These are phyloP conservation scores for Exophiala dermatitidis DNA, from an alignment of 2,329 filamentous ascomycete species.

Conservation along the genomic window DNA sequence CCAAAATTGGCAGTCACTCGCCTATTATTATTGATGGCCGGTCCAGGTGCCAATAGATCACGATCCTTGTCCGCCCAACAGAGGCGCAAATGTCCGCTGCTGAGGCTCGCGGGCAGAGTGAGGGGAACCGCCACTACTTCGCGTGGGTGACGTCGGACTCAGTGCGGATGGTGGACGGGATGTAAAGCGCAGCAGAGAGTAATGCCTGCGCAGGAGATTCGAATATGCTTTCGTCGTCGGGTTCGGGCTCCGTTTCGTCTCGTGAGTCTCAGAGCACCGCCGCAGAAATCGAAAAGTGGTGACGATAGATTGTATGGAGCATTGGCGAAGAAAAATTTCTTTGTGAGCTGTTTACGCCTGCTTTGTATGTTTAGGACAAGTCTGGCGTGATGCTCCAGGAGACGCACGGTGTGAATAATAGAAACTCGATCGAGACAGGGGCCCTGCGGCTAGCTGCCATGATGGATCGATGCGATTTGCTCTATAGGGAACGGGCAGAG, in stretches of 20 bases:
- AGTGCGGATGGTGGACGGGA: background rate
- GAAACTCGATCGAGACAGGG: constrained; percentile 21
- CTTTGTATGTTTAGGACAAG: constrained; percentile 14
- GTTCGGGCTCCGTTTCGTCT: background rate
- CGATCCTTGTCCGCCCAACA: background rate
- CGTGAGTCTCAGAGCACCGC: background rate
- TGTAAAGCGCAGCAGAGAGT: background rate
- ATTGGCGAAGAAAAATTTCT: background rate
- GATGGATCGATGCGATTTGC: constrained; percentile 1
- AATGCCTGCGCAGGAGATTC: background rate
- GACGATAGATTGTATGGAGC: background rate
- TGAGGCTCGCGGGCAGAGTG: background rate
- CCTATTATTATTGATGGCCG: background rate
- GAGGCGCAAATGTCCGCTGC: background rate
- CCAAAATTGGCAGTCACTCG: background rate
- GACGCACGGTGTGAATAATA: constrained; percentile 21
- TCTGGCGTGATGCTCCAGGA: constrained; percentile 10
- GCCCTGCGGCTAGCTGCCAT: constrained; percentile 6
- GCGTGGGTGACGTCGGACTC: background rate
- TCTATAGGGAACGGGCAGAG: too few relatives aligned
- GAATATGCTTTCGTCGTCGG: background rate
- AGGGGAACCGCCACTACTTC: background rate
- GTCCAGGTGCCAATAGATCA: too few relatives aligned
- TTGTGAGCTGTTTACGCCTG: background rate
- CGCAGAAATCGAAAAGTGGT: background rate